A percentile compares a stretch with the other conserved stretches of the same genome.
Conservation (phyloP, 2,329 filamentous ascomycete species). For the Xylariaceae sp. region DNA sequence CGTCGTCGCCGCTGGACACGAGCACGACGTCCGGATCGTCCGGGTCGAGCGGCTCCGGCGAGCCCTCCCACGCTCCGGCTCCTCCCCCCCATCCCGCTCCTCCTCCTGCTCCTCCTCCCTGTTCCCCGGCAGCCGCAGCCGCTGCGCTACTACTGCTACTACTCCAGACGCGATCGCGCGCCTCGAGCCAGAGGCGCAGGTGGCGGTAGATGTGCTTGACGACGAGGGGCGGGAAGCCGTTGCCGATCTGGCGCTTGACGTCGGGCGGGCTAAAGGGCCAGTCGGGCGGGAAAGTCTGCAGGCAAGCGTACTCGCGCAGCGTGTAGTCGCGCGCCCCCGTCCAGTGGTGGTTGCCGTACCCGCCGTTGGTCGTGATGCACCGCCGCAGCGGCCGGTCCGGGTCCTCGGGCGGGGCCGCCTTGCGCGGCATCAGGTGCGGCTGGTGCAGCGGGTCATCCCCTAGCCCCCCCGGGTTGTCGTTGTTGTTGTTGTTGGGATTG, state of each 20-base stretch:
- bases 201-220: slow-evolving; percentile 44
- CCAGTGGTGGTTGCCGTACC: slow-evolving; percentile 55
- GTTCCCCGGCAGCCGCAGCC: slow-evolving; percentile 1
- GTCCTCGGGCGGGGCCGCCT: slow-evolving; percentile 33
- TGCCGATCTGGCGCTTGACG: slow-evolving; percentile 63
- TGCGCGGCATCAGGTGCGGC: slow-evolving; percentile 19
- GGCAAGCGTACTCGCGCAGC: slow-evolving; percentile 55
- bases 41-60: background rate
- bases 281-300: slow-evolving; percentile 60
- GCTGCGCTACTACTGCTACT: too few species aligned
- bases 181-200: slow-evolving; percentile 37
- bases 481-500: too few species aligned
- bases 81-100: background rate
- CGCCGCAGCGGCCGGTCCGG: slow-evolving; percentile 39
- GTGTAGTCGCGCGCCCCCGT: slow-evolving; percentile 57
- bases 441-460: slow-evolving; percentile 33
- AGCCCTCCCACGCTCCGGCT: background rate
- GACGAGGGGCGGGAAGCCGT: slow-evolving; percentile 63
- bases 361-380: slow-evolving; percentile 59
- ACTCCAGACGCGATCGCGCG: slow-evolving; percentile 36
- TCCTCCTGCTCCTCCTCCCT: slow-evolving; percentile 7
- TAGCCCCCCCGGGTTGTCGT: too few species aligned
- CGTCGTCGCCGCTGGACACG: background rate
- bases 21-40: background rate
- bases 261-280: slow-evolving; percentile 47